A percentile compares a stretch with the other conserved stretches of the same genome.
These are phyloP conservation scores for Artemisia annua DNA, from an alignment of 129 eudicot species.

Conservation along the genomic window DNA sequence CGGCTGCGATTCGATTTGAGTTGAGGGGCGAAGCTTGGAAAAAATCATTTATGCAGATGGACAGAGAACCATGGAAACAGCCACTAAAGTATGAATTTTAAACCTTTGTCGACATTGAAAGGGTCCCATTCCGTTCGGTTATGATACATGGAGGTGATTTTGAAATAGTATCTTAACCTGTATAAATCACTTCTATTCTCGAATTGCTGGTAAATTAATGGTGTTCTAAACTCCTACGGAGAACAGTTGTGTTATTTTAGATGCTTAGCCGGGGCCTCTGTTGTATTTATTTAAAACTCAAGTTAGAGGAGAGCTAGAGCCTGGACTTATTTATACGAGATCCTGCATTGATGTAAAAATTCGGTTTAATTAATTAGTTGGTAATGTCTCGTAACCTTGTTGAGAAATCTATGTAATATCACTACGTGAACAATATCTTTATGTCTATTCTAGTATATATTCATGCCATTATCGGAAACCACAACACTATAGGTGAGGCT, in stretches of 20 bases:
- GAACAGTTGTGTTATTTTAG: background rate
- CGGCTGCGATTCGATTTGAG: conserved; percentile 77
- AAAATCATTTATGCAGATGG: conserved; percentile 82
- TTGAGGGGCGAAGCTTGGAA: conserved; percentile 94
- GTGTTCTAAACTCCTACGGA: conserved; percentile 13
- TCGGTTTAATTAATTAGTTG: too few relatives aligned
- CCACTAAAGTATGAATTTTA: conserved; percentile 74
- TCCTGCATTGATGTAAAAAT: background rate
- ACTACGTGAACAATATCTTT: too few relatives aligned
- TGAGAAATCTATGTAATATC: too few relatives aligned
- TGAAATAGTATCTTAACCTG: background rate
- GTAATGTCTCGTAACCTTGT: too few relatives aligned
- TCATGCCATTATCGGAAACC: too few relatives aligned
- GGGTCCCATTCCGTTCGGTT: conserved; percentile 70
- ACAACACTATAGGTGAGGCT: too few relatives aligned
- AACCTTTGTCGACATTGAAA: conserved; percentile 79
- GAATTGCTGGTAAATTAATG: conserved; percentile 13
- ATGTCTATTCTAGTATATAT: too few relatives aligned
- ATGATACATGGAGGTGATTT: conserved; percentile 61
- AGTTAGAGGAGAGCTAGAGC: too few relatives aligned
- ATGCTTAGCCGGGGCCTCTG: background rate
- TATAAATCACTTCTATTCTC: conserved; percentile 16
- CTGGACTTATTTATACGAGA: background rate
- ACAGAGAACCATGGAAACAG: conserved; percentile 99
- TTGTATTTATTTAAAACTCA: background rate